Percentiles rank a stretch among this genome's conserved stretches.
Evolutionary conservation across 2,329 filamentous ascomycete genomes (phyloP).

Genomic region (Phyllosticta citrichinensis): DNA sequence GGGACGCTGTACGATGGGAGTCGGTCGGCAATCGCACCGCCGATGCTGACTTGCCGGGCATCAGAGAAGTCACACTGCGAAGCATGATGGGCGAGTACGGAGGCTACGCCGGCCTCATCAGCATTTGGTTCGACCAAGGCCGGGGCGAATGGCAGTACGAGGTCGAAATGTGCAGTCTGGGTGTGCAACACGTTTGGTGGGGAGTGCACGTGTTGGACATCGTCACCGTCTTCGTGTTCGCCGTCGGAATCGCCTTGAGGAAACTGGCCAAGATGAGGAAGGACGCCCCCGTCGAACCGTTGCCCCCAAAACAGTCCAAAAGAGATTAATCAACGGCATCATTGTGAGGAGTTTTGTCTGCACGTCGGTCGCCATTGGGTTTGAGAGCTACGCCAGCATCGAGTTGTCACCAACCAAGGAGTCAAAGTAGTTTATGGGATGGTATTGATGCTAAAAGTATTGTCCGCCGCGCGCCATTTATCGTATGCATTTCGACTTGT

Average conservation of each 20-base stretch:
- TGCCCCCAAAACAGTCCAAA: background rate
- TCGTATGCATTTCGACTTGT: background rate
- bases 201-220: constrained; percentile 67
- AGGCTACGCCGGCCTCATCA: constrained; percentile 84
- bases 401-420: background rate
- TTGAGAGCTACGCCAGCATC: background rate
- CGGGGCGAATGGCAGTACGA: constrained; percentile 68
- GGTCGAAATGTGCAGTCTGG: constrained; percentile 67
- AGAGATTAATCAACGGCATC: background rate
- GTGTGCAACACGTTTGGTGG: constrained; percentile 93
- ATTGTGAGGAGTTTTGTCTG: background rate
- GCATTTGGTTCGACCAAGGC: constrained; percentile 74
- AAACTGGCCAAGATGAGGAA: background rate
- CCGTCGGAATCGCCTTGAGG: constrained; percentile 11
- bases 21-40: constrained; percentile 9
- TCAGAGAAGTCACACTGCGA: constrained; percentile 84
- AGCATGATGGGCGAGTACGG: constrained; percentile 98
- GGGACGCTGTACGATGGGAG: constrained; percentile 12
- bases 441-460: background rate
- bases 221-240: constrained; percentile 27
- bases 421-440: background rate
- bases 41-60: constrained; percentile 42
- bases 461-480: background rate
- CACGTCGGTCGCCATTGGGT: too few relatives aligned
- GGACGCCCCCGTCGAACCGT: background rate